Base-by-base conservation (phyloP, 768 basidiomycete species). In the Strobilomyces echinocephalus region DNA sequence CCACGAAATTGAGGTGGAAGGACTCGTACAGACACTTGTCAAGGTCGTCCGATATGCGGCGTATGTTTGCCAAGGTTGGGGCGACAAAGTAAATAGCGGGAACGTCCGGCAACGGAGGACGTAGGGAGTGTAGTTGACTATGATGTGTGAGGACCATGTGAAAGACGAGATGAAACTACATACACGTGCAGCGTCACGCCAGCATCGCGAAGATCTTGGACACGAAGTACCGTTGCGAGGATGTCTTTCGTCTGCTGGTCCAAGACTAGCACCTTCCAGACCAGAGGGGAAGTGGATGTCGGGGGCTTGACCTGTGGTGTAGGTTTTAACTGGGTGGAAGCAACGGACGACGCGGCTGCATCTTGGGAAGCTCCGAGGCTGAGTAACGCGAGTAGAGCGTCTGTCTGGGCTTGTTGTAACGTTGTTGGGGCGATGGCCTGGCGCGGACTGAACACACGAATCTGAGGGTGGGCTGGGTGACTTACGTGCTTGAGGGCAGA, bases 181-280 rank as follows among this genome's bases (percentile, higher is more conserved):
- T 76, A 97, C 95, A 98, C 93, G 74, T 99, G 97, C 54, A 99
- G 78, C 9, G 97, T 99, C 39, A 99, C 94, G 31, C 97, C 97
- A 46, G 91, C 90, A 64, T 98, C 95, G 52, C 97, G 81, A 57
- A 99, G 77, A 73, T 98, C 97, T 70, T 97, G 95, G 8, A 99
- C 97, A 50, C 95, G 84, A 59, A 99, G 73, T 18, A 93, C 88
- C 1, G 95, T 98, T 15, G 97, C 97, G 35, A 99, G 78, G 20
- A 98, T 86, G 68, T 98, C 97, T 69, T 98, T 97, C 21, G 93
- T 95, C 61, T 88, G 81, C 64, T 97, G 92, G 70, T 99, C 97
- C 50, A 99, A 76, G 2, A 99, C 87, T 10, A 99, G 75, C 14
- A 98, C 85, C 71, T 99, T 99, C 95, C 97, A 99, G 5, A 97